Evolutionary conservation across 495 filamentous ascomycete species (phyloP), one percentile per base, ranked within the genome.

Genomic region (Articulospora tetracladia): DNA sequence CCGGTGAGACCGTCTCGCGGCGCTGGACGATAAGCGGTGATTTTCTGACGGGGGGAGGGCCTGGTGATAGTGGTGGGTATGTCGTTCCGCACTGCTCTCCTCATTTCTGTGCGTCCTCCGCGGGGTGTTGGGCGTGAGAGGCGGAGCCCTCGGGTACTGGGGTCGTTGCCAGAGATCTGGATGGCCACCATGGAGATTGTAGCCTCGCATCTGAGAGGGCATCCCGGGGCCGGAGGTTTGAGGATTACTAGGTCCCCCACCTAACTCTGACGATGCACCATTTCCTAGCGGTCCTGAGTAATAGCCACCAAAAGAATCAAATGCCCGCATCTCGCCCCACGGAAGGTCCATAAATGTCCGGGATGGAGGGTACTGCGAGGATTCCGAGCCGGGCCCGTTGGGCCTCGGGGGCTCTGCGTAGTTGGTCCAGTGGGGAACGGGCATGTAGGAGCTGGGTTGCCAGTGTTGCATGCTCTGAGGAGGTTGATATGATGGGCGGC

Each of bases 251-350:
- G 47, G 20, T 50, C 47, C 47, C 10, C 20, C 19, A 13, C n/a
- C 25, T 22, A 11, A 25, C 23, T 50, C 47, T 12, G 47, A 3
- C 19, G 47, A 50, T 24, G 25, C 6, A 12, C 8, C 39, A 44
- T 8, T 44, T 44, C 39, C 39, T n/a, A 44, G 17, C 10, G 39
- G 8, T 3, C 39, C 39, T 3, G 39, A 19, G 17, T 44, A 19
- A n/a, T 44, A 44, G 15, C 17, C 17, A 19, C 17, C 17, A 44
- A 57, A 15, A 22, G 64, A 23, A 1, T 63, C 61, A 30, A 53
- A 63, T 20, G 15, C 58, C 57, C 53, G 55, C 30, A 53, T 41
- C 12, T 55, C 53, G n/a, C 46, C 51, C 60, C 61, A 67, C 2
- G 56, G 47, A 19, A 53, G 24, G 11, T 56, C 64, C 53, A 57